These are phyloP conservation scores for Lophium mytilinum DNA, from an alignment of 495 filamentous ascomycete species.

Conservation along the genomic window DNA sequence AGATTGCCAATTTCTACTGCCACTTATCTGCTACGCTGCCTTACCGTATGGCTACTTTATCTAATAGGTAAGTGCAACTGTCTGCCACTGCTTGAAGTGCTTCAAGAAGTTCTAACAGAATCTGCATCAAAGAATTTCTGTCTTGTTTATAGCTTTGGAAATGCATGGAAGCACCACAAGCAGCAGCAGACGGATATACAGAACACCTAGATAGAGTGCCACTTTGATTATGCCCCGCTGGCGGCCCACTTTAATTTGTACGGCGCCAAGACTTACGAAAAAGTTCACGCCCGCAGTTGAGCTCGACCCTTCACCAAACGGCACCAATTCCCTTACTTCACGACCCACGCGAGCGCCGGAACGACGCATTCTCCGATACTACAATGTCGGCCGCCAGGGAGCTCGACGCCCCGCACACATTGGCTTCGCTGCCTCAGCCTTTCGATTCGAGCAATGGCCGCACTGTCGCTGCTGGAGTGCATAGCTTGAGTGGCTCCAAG, in stretches of 20 bases:
- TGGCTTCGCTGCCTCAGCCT: conserved; percentile 30
- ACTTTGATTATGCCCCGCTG: no score
- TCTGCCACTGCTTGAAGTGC: no score
- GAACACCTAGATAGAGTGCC: no score
- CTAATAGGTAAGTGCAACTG: no score
- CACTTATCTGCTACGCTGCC: no score
- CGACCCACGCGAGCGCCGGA: conserved; percentile 17
- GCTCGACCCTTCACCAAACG: background rate
- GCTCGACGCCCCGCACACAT: conserved; percentile 30
- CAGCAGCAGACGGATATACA: no score
- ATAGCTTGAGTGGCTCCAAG: conserved; percentile 58
- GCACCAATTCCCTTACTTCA: conserved; percentile 3
- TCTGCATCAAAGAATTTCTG: no score
- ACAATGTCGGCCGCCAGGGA: conserved; percentile 20
- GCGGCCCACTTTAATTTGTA: background rate
- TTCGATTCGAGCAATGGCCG: conserved; percentile 24
- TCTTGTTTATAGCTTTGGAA: no score
- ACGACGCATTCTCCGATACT: background rate
- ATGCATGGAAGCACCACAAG: no score
- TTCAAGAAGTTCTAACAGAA: no score
- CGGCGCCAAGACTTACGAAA: background rate
- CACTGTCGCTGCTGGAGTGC: conserved; percentile 41
- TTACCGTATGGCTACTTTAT: no score
- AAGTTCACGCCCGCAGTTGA: background rate
- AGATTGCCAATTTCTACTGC: no score